Evolutionary conservation across 2,329 filamentous ascomycete genomes (phyloP).

Genomic region (Coniochaeta sp.): DNA sequence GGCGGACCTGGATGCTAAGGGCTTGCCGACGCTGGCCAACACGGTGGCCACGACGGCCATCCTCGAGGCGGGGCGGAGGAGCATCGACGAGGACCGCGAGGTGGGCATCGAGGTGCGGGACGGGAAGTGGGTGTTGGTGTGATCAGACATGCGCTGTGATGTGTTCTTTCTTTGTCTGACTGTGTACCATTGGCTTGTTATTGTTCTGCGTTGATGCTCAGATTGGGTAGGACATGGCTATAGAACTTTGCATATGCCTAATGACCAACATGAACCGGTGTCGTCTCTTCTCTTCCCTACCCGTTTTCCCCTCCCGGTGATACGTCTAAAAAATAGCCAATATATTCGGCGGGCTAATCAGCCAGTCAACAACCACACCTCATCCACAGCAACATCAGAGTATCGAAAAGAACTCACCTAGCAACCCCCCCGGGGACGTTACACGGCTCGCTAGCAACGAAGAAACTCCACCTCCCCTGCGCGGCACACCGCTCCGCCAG

Average conservation of each 20-base stretch:
- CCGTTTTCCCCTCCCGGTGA: not conserved
- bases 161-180: too few relatives aligned
- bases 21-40: slow-evolving; percentile 78
- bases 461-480: slow-evolving; percentile 34
- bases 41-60: slow-evolving; percentile 90
- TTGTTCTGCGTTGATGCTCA: not conserved
- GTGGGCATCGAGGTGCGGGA: slow-evolving; percentile 65
- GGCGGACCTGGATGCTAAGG: slow-evolving; percentile 70
- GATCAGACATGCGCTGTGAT: too few relatives aligned
- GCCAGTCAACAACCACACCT: not conserved
- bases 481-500: slow-evolving; percentile 30
- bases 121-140: slow-evolving; percentile 60
- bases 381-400: too few relatives aligned
- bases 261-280: too few relatives aligned
- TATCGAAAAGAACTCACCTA: slow-evolving; percentile 3
- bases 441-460: slow-evolving; percentile 37
- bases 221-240: not conserved
- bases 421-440: slow-evolving; percentile 33
- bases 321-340: slow-evolving; percentile 7
- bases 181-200: too few relatives aligned
- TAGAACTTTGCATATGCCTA: too few relatives aligned
- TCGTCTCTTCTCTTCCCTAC: too few relatives aligned
- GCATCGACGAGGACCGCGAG: slow-evolving; percentile 74
- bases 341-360: slow-evolving; percentile 8
- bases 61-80: slow-evolving; percentile 75